Conservation (phyloP, 1,139 yeast species). For the Candida albicans region DNA sequence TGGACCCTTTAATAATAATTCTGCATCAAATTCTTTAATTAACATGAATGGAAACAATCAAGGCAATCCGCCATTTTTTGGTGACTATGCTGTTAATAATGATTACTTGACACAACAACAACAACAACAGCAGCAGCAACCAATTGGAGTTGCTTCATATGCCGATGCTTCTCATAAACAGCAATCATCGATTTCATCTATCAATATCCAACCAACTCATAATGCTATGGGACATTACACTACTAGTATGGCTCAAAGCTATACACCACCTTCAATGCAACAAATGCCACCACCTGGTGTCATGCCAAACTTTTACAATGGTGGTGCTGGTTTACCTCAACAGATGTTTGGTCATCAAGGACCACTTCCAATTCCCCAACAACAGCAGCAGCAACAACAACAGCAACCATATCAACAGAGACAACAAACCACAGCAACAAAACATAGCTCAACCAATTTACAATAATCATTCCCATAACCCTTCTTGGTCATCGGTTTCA, state of each 20-base stretch:
- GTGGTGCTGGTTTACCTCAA: slow-evolving; percentile 3
- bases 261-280: slow-evolving; percentile 10
- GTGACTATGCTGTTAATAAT: slow-evolving; percentile 6
- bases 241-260: slow-evolving; percentile 7
- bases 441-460: background rate
- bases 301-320: slow-evolving; percentile 3
- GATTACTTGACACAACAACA: slow-evolving; percentile 4
- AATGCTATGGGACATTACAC: slow-evolving; percentile 10
- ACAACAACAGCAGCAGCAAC: slow-evolving; percentile 6
- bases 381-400: slow-evolving; percentile 6
- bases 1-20: slow-evolving; percentile 8
- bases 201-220: slow-evolving; percentile 7
- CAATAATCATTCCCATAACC: slow-evolving; percentile 10
- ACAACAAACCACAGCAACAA: slow-evolving; percentile 2
- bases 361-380: slow-evolving; percentile 1
- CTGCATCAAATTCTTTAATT: slow-evolving; percentile 9
- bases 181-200: slow-evolving; percentile 10
- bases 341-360: background rate
- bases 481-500: slow-evolving; percentile 13
- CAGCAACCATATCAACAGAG: slow-evolving; percentile 6
- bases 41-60: slow-evolving; percentile 7
- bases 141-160: slow-evolving; percentile 1
- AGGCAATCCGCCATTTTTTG: slow-evolving; percentile 1
- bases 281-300: background rate
- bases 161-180: slow-evolving; percentile 7